Evolutionary conservation across 352 stramenopile species (phyloP).

Genomic region (Phytophthora multivora): DNA sequence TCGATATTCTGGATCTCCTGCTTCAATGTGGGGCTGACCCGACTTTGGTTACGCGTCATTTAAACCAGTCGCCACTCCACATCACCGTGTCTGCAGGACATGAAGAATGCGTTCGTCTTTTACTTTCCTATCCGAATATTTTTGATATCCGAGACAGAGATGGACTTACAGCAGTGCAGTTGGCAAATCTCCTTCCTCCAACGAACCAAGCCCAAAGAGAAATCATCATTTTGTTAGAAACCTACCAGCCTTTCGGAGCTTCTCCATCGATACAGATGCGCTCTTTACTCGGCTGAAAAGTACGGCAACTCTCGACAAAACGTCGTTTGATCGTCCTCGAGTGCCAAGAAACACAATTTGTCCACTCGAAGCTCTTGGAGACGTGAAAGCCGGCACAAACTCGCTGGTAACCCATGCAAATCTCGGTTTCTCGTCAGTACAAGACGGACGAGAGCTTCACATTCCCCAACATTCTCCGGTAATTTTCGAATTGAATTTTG

Average conservation of each 20-base stretch:
- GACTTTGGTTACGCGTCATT: slow-evolving; percentile 14
- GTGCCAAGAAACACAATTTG: slow-evolving; percentile 53
- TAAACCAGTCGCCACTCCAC: slow-evolving; percentile 37
- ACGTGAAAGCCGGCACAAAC: slow-evolving; percentile 24
- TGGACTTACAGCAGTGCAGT: slow-evolving; percentile 36
- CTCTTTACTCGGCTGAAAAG: slow-evolving; percentile 50
- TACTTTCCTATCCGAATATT: slow-evolving; percentile 17
- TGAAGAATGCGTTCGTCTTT: slow-evolving; percentile 24
- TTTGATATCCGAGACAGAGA: slow-evolving; percentile 17
- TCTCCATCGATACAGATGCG: slow-evolving; percentile 1
- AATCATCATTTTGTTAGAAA: slow-evolving; percentile 34
- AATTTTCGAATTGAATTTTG: slow-evolving; percentile 41
- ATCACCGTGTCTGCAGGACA: slow-evolving; percentile 26
- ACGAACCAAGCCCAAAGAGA: slow-evolving; percentile 8
- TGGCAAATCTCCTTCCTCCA: slow-evolving; percentile 18
- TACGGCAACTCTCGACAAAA: slow-evolving; percentile 43
- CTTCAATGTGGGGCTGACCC: slow-evolving; percentile 44
- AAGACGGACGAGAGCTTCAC: slow-evolving; percentile 34
- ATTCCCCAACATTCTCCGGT: slow-evolving; percentile 36
- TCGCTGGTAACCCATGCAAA: slow-evolving; percentile 32
- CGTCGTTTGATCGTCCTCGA: slow-evolving; percentile 33
- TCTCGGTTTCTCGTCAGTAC: slow-evolving; percentile 43
- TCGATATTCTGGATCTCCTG: slow-evolving; percentile 37
- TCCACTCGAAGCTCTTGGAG: slow-evolving; percentile 52
- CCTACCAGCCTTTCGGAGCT: slow-evolving; percentile 2